Conservation (phyloP, 2,329 filamentous ascomycete genomes). For the Trichoderma sp. region DNA sequence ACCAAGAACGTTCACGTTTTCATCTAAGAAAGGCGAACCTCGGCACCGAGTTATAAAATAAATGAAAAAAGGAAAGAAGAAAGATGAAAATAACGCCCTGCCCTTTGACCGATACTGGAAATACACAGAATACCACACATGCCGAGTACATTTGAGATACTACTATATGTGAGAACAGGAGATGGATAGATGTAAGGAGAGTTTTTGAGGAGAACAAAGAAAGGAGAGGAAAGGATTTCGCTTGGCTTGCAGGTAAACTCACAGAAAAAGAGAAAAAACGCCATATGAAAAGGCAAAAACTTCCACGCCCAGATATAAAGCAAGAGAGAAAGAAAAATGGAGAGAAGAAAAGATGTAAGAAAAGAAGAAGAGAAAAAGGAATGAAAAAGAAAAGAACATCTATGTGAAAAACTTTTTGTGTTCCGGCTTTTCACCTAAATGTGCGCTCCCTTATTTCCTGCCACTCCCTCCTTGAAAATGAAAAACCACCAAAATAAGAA, state of each 20-base stretch:
- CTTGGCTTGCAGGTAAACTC: neutral
- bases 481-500: neutral
- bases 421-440: conserved; percentile 6
- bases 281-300: neutral
- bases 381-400: neutral
- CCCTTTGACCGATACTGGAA: neutral
- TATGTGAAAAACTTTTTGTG: conserved; percentile 4
- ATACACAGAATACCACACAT: conserved; percentile 11
- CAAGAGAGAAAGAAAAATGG: neutral
- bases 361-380: neutral
- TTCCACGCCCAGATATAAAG: neutral
- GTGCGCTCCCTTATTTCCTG: neutral
- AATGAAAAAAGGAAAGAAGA: neutral
- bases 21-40: neutral
- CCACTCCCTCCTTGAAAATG: neutral
- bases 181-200: neutral
- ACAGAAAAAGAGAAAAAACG: neutral
- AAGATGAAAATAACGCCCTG: neutral
- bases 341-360: neutral
- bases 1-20: conserved; percentile 5
- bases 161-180: conserved; percentile 1
- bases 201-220: neutral
- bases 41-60: neutral
- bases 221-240: neutral
- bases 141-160: conserved; percentile 6